Evolutionary conservation across 371 early-diverging fungal species (phyloP).

Genomic region (Mortierella sp.): DNA sequence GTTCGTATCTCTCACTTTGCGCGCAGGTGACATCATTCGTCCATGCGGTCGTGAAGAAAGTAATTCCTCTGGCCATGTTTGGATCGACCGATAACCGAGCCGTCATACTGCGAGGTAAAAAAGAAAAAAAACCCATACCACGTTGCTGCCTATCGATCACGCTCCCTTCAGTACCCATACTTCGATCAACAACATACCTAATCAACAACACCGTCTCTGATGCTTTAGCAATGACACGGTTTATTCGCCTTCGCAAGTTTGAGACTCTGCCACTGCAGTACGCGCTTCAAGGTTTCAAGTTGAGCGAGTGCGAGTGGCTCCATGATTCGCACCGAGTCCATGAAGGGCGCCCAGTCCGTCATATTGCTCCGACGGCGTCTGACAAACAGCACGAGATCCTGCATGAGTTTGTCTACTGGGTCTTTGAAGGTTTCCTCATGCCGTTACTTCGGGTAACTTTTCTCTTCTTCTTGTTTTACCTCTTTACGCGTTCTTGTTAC

Average conservation of each 20-base stretch:
- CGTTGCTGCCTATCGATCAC: background rate
- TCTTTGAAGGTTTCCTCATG: conserved; percentile 70
- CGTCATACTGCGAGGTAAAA: conserved; percentile 61
- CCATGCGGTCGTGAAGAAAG: conserved; percentile 49
- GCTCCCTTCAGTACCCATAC: background rate
- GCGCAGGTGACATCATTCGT: conserved; percentile 63
- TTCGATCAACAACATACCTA: background rate
- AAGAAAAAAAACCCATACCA: background rate
- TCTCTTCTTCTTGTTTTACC: background rate
- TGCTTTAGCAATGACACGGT: conserved; percentile 59
- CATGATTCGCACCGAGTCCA: conserved; percentile 37
- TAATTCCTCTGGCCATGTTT: conserved; percentile 69
- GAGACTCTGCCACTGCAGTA: conserved; percentile 76
- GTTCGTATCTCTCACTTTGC: background rate
- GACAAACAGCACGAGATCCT: conserved; percentile 67
- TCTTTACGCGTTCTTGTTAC: background rate
- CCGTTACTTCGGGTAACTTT: conserved; percentile 67
- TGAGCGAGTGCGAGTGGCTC: conserved; percentile 61
- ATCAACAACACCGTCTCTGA: background rate
- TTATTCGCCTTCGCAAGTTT: conserved; percentile 67
- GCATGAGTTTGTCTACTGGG: conserved; percentile 74
- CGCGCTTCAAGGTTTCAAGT: conserved; percentile 67
- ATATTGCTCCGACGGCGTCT: conserved; percentile 59
- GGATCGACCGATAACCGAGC: conserved; percentile 65
- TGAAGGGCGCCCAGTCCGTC: conserved; percentile 6